Evolutionary conservation across 345 rosid genomes (phyloP).

Genomic region (Eucalyptus polybractea): DNA sequence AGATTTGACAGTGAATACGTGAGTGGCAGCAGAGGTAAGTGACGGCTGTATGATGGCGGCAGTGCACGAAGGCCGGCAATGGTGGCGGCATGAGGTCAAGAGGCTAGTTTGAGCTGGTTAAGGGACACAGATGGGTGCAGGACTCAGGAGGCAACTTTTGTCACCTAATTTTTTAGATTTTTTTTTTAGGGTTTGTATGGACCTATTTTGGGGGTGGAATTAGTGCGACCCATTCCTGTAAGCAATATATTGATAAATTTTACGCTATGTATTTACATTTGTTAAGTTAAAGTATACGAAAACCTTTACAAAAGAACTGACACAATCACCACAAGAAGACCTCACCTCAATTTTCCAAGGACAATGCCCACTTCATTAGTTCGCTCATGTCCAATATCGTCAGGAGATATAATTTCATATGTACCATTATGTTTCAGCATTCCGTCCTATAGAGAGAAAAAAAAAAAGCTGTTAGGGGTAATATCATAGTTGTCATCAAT

Average conservation of each 20-base stretch:
- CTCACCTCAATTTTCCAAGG: conserved; percentile 87
- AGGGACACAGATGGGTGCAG: not conserved
- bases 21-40: not conserved
- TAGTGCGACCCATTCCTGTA: not conserved
- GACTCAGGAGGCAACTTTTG: not conserved
- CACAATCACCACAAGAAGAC: not conserved
- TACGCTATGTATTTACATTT: not conserved
- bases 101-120: not conserved
- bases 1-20: not conserved
- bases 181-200: not conserved
- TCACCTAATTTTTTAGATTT: not conserved
- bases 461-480: not conserved
- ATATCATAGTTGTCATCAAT: not conserved
- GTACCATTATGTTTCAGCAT: conserved; percentile 87
- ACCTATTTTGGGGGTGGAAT: not conserved
- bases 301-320: not conserved
- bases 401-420: conserved; percentile 83
- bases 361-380: conserved; percentile 83
- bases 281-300: not conserved
- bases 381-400: conserved; percentile 83
- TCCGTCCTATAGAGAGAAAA: conserved; percentile 57
- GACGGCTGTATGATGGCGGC: not conserved
- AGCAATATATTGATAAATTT: not conserved
- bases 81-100: not conserved
- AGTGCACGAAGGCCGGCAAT: not conserved